A percentile compares a stretch with the other conserved stretches of the same genome.
Conservation (phyloP, 768 basidiomycete genomes). For the Suillus weaverae region DNA sequence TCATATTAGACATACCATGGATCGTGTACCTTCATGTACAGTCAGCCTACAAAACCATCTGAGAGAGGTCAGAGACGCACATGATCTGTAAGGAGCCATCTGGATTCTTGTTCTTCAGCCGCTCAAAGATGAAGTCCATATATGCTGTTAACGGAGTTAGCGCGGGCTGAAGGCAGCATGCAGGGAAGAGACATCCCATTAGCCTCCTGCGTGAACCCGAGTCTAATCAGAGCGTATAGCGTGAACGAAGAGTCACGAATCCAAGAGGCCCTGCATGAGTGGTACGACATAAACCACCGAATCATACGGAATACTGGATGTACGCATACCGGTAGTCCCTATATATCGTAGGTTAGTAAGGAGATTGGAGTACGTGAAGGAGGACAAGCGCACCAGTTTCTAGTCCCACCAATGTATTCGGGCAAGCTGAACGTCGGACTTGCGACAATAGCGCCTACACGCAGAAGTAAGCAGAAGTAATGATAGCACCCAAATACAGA, state of each 20-base stretch:
- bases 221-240: conserved; percentile 87
- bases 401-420: conserved; percentile 84
- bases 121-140: conserved; percentile 88
- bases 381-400: conserved; percentile 70
- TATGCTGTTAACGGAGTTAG: conserved; percentile 50
- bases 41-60: not conserved
- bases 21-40: conserved; percentile 67
- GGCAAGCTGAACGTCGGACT: conserved; percentile 95
- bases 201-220: conserved; percentile 93
- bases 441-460: conserved; percentile 82
- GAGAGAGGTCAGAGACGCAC: conserved; percentile 33
- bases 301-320: not conserved
- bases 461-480: not conserved
- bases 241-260: conserved; percentile 97
- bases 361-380: not conserved
- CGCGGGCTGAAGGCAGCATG: not conserved
- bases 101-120: conserved; percentile 78
- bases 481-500: not conserved
- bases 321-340: conserved; percentile 64
- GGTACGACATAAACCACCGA: not conserved
- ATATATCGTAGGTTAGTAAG: conserved; percentile 7
- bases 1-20: conserved; percentile 53
- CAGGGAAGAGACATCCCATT: conserved; percentile 51
- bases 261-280: conserved; percentile 65
- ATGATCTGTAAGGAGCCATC: conserved; percentile 95